Evolutionary conservation across 768 basidiomycete species (phyloP), one percentile per base, ranked within the genome.

Genomic region (Amanita polypyramis): DNA sequence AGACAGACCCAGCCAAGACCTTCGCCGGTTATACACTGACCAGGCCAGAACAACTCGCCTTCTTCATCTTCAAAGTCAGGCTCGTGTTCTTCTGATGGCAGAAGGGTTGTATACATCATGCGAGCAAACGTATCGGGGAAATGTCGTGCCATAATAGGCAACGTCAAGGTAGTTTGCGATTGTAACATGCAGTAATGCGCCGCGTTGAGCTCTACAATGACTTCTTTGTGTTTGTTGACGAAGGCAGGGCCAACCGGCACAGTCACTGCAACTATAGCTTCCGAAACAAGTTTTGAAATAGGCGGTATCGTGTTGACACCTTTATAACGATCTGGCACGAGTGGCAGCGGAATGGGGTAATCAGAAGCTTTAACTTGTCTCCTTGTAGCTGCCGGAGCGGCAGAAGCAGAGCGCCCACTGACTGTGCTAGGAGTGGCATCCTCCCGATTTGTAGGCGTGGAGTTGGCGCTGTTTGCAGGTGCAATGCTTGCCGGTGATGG

Each of bases 1-100:
- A 84, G 69, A 61, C 86, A 89, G n/a, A 88, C 79, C 87, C 87
- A 90, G 17, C 82, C 87, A 25, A 90, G 70, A 42, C 87, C 87
- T 61, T 86, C 82, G 36, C 84, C 85, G 25, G 75, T 82, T 50
- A 79, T 68, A 30, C 75, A 70, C 56, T 85, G 81, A 36, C 80
- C 80, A 0, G 86, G 87, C 87, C 86, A 89, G 58, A 79, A 85
- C n/a, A 90, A 68, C 57, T 89, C 87, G 53, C 86, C 84, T 60
- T 87, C 86, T 54, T 87, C 83, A 55, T 90, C 87, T 60, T 89
- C 86, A 45, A 89, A 77, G 53, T 89, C 86, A 9, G 83, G 82
- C 52, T 88, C 85, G 47, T 82, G 73, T 60, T 90, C 86, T 54
- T 90, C 86, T 12, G 71, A 70, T 0, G 75, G 68, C 0, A 71